Evolutionary conservation across 2,329 filamentous ascomycete genomes (phyloP).

Genomic region (Neopestalotiopsis clavispora): DNA sequence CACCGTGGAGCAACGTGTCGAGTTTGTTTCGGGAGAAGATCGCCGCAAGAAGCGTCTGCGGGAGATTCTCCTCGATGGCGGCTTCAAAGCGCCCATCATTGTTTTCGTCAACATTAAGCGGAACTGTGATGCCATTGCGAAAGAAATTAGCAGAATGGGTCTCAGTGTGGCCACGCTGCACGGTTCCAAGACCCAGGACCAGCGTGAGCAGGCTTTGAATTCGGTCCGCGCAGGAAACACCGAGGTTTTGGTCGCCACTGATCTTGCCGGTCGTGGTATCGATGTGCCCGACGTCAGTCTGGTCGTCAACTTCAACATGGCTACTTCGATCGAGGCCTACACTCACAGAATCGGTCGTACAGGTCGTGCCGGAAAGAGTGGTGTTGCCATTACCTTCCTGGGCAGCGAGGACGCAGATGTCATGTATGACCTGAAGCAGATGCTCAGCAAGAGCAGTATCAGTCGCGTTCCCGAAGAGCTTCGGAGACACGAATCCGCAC

Average conservation of each 20-base stretch:
- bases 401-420: constrained; percentile 89
- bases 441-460: constrained; percentile 88
- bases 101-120: constrained; percentile 99
- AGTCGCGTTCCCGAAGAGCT: constrained; percentile 91
- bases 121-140: constrained; percentile 93
- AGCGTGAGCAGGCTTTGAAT: constrained; percentile 89
- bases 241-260: constrained; percentile 92
- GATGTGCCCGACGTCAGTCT: constrained; percentile 93
- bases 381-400: constrained; percentile 94
- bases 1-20: constrained; percentile 95
- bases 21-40: constrained; percentile 89
- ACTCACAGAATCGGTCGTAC: constrained; percentile 97
- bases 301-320: constrained; percentile 99
- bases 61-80: constrained; percentile 81
- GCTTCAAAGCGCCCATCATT: constrained; percentile 90
- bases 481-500: constrained; percentile 86
- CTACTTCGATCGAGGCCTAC: constrained; percentile 88
- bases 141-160: constrained; percentile 93
- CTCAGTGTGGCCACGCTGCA: constrained; percentile 90
- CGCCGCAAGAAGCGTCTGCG: constrained; percentile 95
- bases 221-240: constrained; percentile 81
- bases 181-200: constrained; percentile 95
- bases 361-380: constrained; percentile 94
- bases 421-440: constrained; percentile 94
- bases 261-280: constrained; percentile 95